These are phyloP conservation scores for Vaccinium darrowii DNA, from an alignment of 148 eudicot species.

Conservation along the genomic window DNA sequence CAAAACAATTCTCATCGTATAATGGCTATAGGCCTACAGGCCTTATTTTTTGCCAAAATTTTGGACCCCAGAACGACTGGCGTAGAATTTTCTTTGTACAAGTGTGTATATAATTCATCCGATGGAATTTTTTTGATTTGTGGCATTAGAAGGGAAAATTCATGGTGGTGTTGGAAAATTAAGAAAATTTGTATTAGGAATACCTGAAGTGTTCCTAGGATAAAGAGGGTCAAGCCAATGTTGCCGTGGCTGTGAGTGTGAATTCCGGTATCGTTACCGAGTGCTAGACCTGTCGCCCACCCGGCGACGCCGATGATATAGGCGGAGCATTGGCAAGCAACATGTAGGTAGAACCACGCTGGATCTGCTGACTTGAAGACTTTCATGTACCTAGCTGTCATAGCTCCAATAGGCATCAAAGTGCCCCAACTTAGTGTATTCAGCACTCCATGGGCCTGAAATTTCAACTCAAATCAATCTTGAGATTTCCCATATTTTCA, in stretches of 20 bases:
- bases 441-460: conserved; percentile 48
- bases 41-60: not conserved
- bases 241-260: conserved; percentile 31
- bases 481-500: no score
- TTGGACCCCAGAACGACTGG: not conserved
- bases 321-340: conserved; percentile 43
- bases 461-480: not conserved
- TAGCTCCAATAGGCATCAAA: conserved; percentile 52
- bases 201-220: conserved; percentile 56
- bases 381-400: conserved; percentile 50
- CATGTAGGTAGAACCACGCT: conserved; percentile 60
- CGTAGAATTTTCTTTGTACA: no score
- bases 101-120: not conserved
- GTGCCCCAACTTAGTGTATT: conserved; percentile 52
- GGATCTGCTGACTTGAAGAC: conserved; percentile 55
- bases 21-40: not conserved
- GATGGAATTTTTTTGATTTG: no score
- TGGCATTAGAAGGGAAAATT: not conserved
- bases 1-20: no score
- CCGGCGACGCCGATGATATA: conserved; percentile 51
- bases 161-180: not conserved
- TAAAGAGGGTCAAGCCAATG: conserved; percentile 49
- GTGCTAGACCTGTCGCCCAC: conserved; percentile 54
- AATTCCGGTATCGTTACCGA: conserved; percentile 43
- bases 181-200: not conserved